Percentiles rank a stretch among this genome's conserved stretches.
These are phyloP conservation scores for Botryotinia calthae DNA, from an alignment of 2,329 filamentous ascomycete genomes.

Conservation along the genomic window DNA sequence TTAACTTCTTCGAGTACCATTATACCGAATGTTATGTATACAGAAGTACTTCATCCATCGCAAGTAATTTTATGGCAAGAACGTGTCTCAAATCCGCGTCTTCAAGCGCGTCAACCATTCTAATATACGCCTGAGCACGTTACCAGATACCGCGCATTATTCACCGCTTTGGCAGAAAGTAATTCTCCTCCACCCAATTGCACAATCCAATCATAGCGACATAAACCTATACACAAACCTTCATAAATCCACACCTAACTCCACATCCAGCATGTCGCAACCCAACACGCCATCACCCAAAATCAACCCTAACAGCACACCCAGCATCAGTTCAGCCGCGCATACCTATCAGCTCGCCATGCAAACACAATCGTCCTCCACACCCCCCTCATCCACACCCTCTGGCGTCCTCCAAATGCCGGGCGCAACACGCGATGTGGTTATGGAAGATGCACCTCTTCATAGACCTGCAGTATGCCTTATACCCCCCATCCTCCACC, in stretches of 20 bases:
- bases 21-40: background rate
- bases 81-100: background rate
- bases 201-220: slow-evolving; percentile 8
- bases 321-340: slow-evolving; percentile 32
- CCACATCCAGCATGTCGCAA: slow-evolving; percentile 27
- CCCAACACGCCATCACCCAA: slow-evolving; percentile 22
- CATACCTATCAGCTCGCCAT: slow-evolving; percentile 34
- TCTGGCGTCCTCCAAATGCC: slow-evolving; percentile 24
- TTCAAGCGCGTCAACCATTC: background rate
- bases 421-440: slow-evolving; percentile 29
- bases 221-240: slow-evolving; percentile 1
- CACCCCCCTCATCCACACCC: slow-evolving; percentile 13
- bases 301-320: slow-evolving; percentile 15
- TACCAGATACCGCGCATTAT: background rate
- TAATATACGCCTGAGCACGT: slow-evolving; percentile 4
- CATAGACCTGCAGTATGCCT: slow-evolving; percentile 31
- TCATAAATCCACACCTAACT: slow-evolving; percentile 9
- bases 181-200: background rate
- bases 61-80: background rate
- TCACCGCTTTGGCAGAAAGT: slow-evolving; percentile 10
- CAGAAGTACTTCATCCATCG: background rate
- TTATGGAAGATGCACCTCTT: slow-evolving; percentile 34
- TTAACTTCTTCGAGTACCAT: slow-evolving; percentile 30
- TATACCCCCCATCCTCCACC: background rate
- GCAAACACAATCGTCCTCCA: slow-evolving; percentile 29